Evolutionary conservation across 2,329 filamentous ascomycete genomes (phyloP).

Genomic region (Coleophoma crateriformis): DNA sequence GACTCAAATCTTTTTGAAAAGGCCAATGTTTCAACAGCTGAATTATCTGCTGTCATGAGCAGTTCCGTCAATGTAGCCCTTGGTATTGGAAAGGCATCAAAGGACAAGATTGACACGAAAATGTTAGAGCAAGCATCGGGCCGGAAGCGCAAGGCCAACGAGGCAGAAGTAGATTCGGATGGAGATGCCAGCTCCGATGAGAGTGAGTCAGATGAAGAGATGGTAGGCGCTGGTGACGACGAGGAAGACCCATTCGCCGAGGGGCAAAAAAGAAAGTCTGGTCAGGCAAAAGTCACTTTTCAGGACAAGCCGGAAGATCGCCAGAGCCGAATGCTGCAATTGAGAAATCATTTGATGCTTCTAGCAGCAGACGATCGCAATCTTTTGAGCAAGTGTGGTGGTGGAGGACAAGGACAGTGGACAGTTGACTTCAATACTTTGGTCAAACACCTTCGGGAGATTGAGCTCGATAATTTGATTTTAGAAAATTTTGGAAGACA

Average conservation of each 20-base stretch:
- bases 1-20: constrained; percentile 27
- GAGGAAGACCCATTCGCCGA: constrained; percentile 15
- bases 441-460: constrained; percentile 63
- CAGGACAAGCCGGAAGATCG: constrained; percentile 33
- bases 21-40: constrained; percentile 43
- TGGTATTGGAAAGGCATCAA: constrained; percentile 51
- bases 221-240: constrained; percentile 7
- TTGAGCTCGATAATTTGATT: constrained; percentile 78
- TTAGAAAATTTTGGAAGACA: constrained; percentile 69
- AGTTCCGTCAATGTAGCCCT: constrained; percentile 45
- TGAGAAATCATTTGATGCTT: constrained; percentile 69
- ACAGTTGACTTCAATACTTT: constrained; percentile 76
- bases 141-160: constrained; percentile 16
- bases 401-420: constrained; percentile 66
- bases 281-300: constrained; percentile 41
- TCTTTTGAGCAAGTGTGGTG: constrained; percentile 65
- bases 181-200: constrained; percentile 17
- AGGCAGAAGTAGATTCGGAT: constrained; percentile 19
- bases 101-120: constrained; percentile 38
- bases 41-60: constrained; percentile 50
- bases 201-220: constrained; percentile 7
- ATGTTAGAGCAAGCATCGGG: constrained; percentile 41
- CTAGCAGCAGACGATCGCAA: constrained; percentile 63
- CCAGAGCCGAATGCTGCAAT: constrained; percentile 45
- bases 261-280: constrained; percentile 12